Conservation (phyloP, 495 filamentous ascomycete genomes). For the Aeminium ludgeri region DNA sequence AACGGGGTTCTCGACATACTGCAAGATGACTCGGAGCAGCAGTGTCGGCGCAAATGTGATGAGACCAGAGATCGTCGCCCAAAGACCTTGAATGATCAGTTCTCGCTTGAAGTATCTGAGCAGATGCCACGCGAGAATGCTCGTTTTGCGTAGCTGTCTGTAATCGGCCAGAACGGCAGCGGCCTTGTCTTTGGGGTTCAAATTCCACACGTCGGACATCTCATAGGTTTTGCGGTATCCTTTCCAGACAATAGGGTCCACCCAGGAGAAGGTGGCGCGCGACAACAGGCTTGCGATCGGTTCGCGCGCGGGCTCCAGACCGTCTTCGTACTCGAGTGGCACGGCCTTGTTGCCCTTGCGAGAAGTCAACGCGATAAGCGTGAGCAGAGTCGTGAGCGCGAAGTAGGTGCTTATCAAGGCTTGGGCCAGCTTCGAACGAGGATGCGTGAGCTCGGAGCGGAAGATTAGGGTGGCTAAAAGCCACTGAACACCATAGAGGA, state of each 20-base stretch:
- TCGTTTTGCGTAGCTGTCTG: slow-evolving; percentile 71
- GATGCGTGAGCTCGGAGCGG: slow-evolving; percentile 72
- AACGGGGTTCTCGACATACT: slow-evolving; percentile 76
- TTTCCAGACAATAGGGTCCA: slow-evolving; percentile 74
- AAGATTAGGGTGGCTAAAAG: slow-evolving; percentile 57
- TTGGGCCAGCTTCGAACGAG: slow-evolving; percentile 41
- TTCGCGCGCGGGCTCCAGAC: slow-evolving; percentile 69
- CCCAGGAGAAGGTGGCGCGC: slow-evolving; percentile 74
- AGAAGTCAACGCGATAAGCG: slow-evolving; percentile 58
- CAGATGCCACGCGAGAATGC: slow-evolving; percentile 62
- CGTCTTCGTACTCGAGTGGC: slow-evolving; percentile 67
- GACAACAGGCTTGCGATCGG: slow-evolving; percentile 77
- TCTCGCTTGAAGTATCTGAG: slow-evolving; percentile 64
- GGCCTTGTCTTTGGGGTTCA: slow-evolving; percentile 75
- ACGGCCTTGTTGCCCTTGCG: slow-evolving; percentile 87
- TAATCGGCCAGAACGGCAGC: slow-evolving; percentile 62
- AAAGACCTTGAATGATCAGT: slow-evolving; percentile 60
- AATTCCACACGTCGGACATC: slow-evolving; percentile 77
- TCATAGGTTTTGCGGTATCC: slow-evolving; percentile 81
- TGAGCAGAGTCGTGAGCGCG: slow-evolving; percentile 51
- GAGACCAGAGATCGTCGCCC: slow-evolving; percentile 59
- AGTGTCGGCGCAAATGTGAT: slow-evolving; percentile 86
- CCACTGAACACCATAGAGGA: slow-evolving; percentile 76
- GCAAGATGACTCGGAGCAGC: slow-evolving; percentile 73
- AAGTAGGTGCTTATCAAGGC: slow-evolving; percentile 54